Base-by-base conservation (phyloP, 306 rosid genomes). In the Vigna unguiculata region DNA sequence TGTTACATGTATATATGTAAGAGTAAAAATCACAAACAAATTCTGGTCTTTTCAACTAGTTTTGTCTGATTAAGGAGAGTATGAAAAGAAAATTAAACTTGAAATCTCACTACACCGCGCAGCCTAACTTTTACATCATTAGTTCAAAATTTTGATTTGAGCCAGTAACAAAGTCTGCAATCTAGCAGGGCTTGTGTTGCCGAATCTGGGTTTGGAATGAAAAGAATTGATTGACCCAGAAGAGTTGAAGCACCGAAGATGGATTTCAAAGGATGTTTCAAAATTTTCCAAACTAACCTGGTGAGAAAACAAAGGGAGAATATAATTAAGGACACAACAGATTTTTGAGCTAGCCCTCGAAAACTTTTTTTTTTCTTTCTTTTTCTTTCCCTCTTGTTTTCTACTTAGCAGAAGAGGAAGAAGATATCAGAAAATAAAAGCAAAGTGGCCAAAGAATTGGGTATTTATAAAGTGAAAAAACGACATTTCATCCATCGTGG, bases 391-490 rank as follows among this genome's bases (percentile, higher is more conserved):
- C 43, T 57, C 80, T 78, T 63, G 45, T 75, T 48, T 77, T 64
- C 72, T 76, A 76, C 58, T 80, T 88, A 74, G 78, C 78, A 79
- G 73, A 83, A 83, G 64, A 49, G 77, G 76, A 69, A 72, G 82
- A 85, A 71, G 83, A 84, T 80, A 78, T 72, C 77, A 87, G 81
- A 83, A 89, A 88, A 87, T 81, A 86, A 90, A 84, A 86, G 89
- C 81, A 84, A 78, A 82, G 86, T 73, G 82, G 78, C 70, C 48
- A 34, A 68, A 78, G 92, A 77, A 81, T 57, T 53, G 79, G 89
- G 83, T 80, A 83, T 92, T 88, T 92, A 91, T 92, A 87, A 86
- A 86, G 89, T 76, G 65, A 67, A 77, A 84, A 83, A 85, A 72
- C 21, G 85, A 84, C 87, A 72, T 85, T 71, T 86, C 80, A 81